Percentiles rank a stretch among this genome's conserved stretches.
phyloP scores from a whole-genome alignment of 2,329 filamentous ascomycete species.

The Torrubiella hemipterigena region DNA sequence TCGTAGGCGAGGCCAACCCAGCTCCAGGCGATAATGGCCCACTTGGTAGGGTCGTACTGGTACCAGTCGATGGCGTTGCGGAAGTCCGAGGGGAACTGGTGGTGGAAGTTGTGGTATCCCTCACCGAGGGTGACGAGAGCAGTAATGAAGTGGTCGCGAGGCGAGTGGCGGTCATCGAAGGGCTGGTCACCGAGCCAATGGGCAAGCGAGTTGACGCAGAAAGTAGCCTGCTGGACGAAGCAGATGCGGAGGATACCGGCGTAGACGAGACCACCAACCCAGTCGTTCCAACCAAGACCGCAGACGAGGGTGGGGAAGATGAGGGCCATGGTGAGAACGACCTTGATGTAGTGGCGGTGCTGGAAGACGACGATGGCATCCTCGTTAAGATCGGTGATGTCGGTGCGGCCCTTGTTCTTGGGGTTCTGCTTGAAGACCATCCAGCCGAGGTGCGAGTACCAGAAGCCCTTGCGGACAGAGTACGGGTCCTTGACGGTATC shows the following conservation, averaged over 20 bases:
- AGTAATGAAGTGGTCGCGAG: conserved; percentile 77
- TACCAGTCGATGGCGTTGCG: conserved; percentile 85
- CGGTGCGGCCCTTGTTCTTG: conserved; percentile 76
- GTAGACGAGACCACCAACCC: conserved; percentile 72
- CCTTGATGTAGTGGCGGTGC: conserved; percentile 76
- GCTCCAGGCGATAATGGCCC: conserved; percentile 78
- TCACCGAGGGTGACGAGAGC: conserved; percentile 76
- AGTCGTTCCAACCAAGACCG: conserved; percentile 72
- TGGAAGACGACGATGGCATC: conserved; percentile 79
- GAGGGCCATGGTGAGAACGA: conserved; percentile 65
- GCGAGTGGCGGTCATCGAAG: conserved; percentile 86
- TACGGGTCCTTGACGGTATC: conserved; percentile 89
- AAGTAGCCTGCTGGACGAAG: conserved; percentile 84
- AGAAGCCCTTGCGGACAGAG: conserved; percentile 76
- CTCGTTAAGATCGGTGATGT: conserved; percentile 81
- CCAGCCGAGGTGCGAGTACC: conserved; percentile 74
- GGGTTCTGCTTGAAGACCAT: conserved; percentile 92
- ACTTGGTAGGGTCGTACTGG: conserved; percentile 88
- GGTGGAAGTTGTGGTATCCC: conserved; percentile 93
- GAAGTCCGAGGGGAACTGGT: conserved; percentile 90
- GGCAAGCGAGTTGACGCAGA: conserved; percentile 84
- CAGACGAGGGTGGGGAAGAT: conserved; percentile 64
- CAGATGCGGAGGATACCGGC: conserved; percentile 77
- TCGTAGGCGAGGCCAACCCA: conserved; percentile 73
- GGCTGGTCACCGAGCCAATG: conserved; percentile 90